phyloP scores from a whole-genome alignment of 495 filamentous ascomycete species.

The Trichoderma virens region DNA sequence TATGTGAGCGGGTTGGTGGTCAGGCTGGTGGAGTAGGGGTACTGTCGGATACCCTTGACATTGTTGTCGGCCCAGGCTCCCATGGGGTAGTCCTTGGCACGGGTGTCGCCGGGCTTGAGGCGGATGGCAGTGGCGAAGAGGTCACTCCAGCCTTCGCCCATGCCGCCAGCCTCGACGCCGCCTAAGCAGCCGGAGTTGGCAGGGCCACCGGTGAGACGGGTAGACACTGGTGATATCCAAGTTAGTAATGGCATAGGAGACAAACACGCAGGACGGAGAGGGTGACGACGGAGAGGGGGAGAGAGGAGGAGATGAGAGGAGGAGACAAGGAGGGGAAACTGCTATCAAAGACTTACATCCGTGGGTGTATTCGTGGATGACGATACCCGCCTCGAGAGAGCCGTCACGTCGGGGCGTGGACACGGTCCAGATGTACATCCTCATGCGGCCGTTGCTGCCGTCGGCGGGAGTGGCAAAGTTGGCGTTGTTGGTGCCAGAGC shows the following conservation, averaged over 20 bases:
- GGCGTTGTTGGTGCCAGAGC: conserved; percentile 43
- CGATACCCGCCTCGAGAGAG: conserved; percentile 37
- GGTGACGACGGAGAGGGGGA: not conserved
- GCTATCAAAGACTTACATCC: conserved; percentile 23
- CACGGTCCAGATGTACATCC: conserved; percentile 41
- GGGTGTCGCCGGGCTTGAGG: conserved; percentile 38
- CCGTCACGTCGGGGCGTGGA: conserved; percentile 38
- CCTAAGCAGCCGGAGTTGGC: conserved; percentile 39
- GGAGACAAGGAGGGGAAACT: too few relatives aligned
- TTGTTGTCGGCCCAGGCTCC: conserved; percentile 38
- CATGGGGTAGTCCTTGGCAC: conserved; percentile 35
- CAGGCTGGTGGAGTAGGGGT: conserved; percentile 43
- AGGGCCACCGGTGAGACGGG: conserved; percentile 50
- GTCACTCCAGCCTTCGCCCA: conserved; percentile 52
- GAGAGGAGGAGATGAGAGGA: not conserved
- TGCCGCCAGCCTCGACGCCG: conserved; percentile 38
- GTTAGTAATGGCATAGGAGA: too few relatives aligned
- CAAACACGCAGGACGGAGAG: too few relatives aligned
- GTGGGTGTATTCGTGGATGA: conserved; percentile 42
- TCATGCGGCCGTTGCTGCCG: conserved; percentile 40
- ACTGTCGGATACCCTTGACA: conserved; percentile 35
- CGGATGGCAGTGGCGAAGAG: conserved; percentile 45
- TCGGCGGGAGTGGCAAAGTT: conserved; percentile 41
- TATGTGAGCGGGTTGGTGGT: conserved; percentile 40
- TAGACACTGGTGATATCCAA: conserved; percentile 36